Evolutionary conservation across 2,329 filamentous ascomycete species (phyloP).

Genomic region (Diaporthe helianthi): DNA sequence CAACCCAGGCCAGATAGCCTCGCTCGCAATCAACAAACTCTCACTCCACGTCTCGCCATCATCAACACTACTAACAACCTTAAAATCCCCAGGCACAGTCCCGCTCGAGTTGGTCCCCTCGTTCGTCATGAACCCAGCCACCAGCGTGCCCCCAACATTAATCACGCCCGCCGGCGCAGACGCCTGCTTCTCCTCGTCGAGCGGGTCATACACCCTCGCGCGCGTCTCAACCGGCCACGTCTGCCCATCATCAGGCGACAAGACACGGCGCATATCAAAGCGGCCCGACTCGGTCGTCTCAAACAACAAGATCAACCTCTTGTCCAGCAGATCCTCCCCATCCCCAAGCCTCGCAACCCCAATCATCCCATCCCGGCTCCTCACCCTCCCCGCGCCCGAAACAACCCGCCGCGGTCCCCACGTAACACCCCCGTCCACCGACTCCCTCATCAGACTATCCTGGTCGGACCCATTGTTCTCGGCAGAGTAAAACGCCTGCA

Average conservation of each 20-base stretch:
- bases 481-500: conserved; percentile 53
- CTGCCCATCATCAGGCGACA: conserved; percentile 49
- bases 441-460: conserved; percentile 50
- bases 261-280: conserved; percentile 48
- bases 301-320: conserved; percentile 51
- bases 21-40: conserved; percentile 39
- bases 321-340: conserved; percentile 36
- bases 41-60: conserved; percentile 40
- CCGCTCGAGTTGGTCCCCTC: conserved; percentile 43
- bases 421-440: conserved; percentile 48
- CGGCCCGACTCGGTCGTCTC: conserved; percentile 46
- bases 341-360: conserved; percentile 43
- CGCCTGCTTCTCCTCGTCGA: conserved; percentile 40
- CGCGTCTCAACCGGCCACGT: conserved; percentile 47
- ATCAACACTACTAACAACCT: conserved; percentile 42
- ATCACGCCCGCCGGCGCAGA: conserved; percentile 50
- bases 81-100: conserved; percentile 43
- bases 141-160: conserved; percentile 50
- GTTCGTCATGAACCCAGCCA: conserved; percentile 54
- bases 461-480: conserved; percentile 50
- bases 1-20: conserved; percentile 44
- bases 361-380: conserved; percentile 53
- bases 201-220: conserved; percentile 46
- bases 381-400: conserved; percentile 43
- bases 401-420: conserved; percentile 46